These are phyloP conservation scores for Barbarea vulgaris DNA, from an alignment of 345 rosid species.

Conservation along the genomic window DNA sequence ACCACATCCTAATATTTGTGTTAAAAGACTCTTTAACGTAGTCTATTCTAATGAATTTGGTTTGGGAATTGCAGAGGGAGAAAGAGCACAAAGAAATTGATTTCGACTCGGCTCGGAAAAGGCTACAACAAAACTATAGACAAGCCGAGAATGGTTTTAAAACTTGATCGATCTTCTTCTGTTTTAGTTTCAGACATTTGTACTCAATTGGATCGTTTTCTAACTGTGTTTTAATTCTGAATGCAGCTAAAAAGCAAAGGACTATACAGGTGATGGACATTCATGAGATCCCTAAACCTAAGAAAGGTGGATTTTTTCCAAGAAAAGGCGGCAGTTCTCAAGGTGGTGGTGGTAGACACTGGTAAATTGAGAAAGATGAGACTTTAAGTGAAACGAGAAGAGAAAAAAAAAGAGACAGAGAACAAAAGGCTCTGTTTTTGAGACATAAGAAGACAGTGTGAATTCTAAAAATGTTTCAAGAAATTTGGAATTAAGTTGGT, in stretches of 20 bases:
- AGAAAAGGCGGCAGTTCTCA: conserved; percentile 92
- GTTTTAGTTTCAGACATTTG: background rate
- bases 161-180: background rate
- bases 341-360: conserved; percentile 69
- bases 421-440: conserved; percentile 27
- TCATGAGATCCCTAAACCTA: conserved; percentile 94
- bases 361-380: conserved; percentile 54
- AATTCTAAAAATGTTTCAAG: conserved; percentile 34
- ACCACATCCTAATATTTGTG: background rate
- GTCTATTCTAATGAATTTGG: conserved; percentile 1
- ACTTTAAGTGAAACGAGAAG: conserved; percentile 24
- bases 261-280: conserved; percentile 99
- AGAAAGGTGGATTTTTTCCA: conserved; percentile 75
- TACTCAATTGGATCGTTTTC: background rate
- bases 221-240: conserved; percentile 10
- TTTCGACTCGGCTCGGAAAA: conserved; percentile 70
- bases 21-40: background rate
- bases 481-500: conserved; percentile 39
- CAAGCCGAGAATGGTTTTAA: conserved; percentile 88
- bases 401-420: conserved; percentile 17
- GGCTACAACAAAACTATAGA: conserved; percentile 88
- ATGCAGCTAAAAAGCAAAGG: conserved; percentile 97
- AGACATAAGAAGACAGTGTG: conserved; percentile 16
- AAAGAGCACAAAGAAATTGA: conserved; percentile 61
- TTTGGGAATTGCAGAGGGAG: conserved; percentile 57